phyloP scores from a whole-genome alignment of 441 rosid species.

The Arabidopsis lyrata region DNA sequence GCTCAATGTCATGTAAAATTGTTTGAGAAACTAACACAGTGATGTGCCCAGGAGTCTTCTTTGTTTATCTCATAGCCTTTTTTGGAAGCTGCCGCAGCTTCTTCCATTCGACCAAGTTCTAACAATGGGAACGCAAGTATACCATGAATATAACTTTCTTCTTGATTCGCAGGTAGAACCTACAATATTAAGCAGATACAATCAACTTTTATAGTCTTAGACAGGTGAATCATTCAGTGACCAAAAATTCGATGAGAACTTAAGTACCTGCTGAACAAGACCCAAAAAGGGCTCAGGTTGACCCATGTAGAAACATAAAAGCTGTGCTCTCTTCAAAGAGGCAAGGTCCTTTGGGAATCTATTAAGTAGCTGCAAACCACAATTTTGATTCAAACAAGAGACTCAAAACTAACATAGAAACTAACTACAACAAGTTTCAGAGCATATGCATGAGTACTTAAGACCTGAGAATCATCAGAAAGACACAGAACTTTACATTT shows the following conservation, averaged over 20 bases:
- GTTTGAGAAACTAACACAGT: constrained; percentile 66
- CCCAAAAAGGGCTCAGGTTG: constrained; percentile 62
- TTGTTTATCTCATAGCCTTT: constrained; percentile 74
- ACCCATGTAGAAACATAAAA: constrained; percentile 81
- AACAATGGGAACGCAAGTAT: constrained; percentile 86
- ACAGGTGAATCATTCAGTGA: constrained; percentile 23
- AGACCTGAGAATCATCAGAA: background rate
- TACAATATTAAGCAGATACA: constrained; percentile 33
- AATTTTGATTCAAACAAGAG: constrained; percentile 1
- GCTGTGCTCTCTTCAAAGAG: constrained; percentile 79
- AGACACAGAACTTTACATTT: background rate
- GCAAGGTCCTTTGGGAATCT: constrained; percentile 77
- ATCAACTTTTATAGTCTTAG: constrained; percentile 13
- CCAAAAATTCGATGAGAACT: constrained; percentile 18
- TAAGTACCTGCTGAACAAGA: constrained; percentile 73
- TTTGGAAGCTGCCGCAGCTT: constrained; percentile 83
- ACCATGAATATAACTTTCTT: constrained; percentile 75
- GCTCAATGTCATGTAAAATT: background rate
- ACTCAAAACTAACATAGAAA: background rate
- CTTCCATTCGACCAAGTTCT: constrained; percentile 82
- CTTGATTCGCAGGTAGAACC: constrained; percentile 73
- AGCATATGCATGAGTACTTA: constrained; percentile 7
- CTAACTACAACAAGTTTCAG: background rate
- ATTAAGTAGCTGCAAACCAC: constrained; percentile 65
- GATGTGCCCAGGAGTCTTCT: constrained; percentile 84